Evolutionary conservation across 2,329 filamentous ascomycete species (phyloP).

Genomic region (Pseudogymnoascus pannorum): DNA sequence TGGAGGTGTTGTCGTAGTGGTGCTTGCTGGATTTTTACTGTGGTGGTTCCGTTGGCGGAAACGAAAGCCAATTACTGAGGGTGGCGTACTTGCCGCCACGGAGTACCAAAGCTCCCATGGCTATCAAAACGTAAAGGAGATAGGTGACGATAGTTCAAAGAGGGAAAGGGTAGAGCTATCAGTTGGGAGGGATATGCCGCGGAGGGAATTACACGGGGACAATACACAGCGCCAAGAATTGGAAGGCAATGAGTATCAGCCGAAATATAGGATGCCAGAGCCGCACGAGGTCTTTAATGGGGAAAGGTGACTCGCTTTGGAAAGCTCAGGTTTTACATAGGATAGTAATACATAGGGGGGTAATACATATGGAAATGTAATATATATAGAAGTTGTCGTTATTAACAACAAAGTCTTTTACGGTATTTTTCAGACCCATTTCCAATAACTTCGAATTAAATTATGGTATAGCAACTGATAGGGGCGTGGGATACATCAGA

Average conservation of each 20-base stretch:
- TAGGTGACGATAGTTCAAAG: neutral
- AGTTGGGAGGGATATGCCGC: neutral
- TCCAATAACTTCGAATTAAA: neutral
- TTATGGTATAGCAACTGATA: neutral
- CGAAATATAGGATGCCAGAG: neutral
- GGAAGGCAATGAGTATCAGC: neutral
- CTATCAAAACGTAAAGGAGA: neutral
- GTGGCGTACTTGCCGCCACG: neutral
- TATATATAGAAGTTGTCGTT: neutral
- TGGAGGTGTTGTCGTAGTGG: conserved; percentile 70
- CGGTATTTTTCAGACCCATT: neutral
- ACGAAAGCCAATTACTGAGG: neutral
- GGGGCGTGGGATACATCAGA: neutral
- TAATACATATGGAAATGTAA: neutral
- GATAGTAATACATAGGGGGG: neutral
- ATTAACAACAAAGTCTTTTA: neutral
- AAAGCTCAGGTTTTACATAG: neutral
- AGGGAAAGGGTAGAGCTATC: neutral
- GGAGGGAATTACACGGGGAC: neutral
- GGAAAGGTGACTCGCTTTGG: neutral
- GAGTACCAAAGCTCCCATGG: neutral
- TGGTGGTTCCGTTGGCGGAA: conserved; percentile 63
- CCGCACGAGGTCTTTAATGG: neutral
- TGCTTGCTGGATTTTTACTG: conserved; percentile 67
- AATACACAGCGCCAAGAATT: neutral